Evolutionary conservation across 257 asterid species (phyloP).

Genomic region (Jasminum sambac): DNA sequence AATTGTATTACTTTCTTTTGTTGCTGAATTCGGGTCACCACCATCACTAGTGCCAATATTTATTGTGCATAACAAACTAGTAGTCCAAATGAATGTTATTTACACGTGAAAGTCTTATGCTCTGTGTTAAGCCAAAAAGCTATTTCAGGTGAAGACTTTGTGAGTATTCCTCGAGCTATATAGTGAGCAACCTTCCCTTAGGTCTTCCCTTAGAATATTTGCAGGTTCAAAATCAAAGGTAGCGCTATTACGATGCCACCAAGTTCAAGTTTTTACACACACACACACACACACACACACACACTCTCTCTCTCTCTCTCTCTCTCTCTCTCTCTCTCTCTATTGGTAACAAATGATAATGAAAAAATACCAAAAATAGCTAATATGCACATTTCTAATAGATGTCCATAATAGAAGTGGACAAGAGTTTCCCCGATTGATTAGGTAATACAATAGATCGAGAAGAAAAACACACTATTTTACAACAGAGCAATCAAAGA

Average conservation of each 20-base stretch:
- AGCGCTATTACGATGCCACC: neutral
- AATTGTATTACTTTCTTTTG: neutral
- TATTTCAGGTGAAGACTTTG: neutral
- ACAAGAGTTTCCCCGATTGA: neutral
- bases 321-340: neutral
- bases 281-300: too few species aligned
- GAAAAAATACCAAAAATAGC: neutral
- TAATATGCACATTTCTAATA: neutral
- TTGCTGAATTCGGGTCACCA: neutral
- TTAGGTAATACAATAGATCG: neutral
- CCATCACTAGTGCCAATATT: neutral
- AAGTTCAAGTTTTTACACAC: neutral
- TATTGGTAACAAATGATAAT: neutral
- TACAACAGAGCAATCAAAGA: neutral
- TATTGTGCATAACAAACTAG: neutral
- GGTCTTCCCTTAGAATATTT: neutral
- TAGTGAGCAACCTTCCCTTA: neutral
- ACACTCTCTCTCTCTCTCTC: neutral
- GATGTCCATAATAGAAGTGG: slow-evolving; percentile 3
- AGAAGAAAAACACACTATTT: neutral
- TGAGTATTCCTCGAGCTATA: neutral
- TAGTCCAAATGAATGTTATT: neutral
- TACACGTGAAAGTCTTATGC: neutral
- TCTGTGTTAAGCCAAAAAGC: neutral
- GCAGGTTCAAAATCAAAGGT: neutral